Evolutionary conservation across 345 rosid species (phyloP).

Genomic region (Camelina sativa): DNA sequence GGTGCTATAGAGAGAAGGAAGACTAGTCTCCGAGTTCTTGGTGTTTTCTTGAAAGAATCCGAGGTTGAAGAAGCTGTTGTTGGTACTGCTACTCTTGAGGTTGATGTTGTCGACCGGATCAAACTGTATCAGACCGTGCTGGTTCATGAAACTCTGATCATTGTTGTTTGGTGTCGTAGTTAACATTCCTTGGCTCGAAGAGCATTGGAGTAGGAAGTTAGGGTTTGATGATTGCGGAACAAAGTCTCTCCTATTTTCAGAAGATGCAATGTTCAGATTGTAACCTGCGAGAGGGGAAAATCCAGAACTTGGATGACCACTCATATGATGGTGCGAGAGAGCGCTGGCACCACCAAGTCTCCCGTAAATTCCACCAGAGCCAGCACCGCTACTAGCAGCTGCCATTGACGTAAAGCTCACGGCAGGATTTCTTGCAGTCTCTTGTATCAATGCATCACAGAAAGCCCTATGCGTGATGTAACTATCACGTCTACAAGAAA

Average conservation of each 20-base stretch:
- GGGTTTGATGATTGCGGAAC: constrained; percentile 46
- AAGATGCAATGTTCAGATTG: constrained; percentile 42
- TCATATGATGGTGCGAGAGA: constrained; percentile 49
- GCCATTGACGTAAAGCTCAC: constrained; percentile 50
- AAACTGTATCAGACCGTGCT: constrained; percentile 40
- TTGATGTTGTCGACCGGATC: constrained; percentile 43
- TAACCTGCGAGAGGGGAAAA: constrained; percentile 35
- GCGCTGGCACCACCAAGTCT: constrained; percentile 51
- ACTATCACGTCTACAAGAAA: constrained; percentile 74
- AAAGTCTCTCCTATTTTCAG: constrained; percentile 46
- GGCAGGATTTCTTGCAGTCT: constrained; percentile 68
- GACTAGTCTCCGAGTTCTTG: constrained; percentile 37
- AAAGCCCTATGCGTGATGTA: constrained; percentile 90
- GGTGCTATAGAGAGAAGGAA: constrained; percentile 40
- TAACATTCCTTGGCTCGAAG: constrained; percentile 41
- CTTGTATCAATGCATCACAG: constrained; percentile 86
- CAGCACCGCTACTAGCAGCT: constrained; percentile 1
- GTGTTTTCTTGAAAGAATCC: constrained; percentile 57
- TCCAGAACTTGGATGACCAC: constrained; percentile 29
- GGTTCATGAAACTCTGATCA: constrained; percentile 44
- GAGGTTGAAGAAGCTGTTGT: constrained; percentile 58
- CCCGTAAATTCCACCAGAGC: constrained; percentile 46
- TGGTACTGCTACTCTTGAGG: constrained; percentile 31
- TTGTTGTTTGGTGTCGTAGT: constrained; percentile 26
- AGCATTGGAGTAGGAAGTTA: constrained; percentile 57